phyloP scores from a whole-genome alignment of 345 rosid genomes.

The Lepidium aucheri region DNA sequence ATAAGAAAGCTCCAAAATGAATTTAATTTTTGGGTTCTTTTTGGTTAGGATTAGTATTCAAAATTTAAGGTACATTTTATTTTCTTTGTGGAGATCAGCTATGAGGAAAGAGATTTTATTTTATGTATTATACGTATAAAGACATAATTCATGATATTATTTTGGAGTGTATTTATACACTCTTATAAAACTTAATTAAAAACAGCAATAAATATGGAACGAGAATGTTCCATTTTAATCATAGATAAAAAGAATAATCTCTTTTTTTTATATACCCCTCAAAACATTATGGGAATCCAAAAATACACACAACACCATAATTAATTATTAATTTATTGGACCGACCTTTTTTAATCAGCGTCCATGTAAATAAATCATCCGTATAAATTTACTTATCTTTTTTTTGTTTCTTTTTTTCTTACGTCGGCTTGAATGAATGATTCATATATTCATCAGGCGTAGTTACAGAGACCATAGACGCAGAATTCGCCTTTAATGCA shows the following conservation, averaged over 20 bases:
- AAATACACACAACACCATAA: slow-evolving; percentile 24
- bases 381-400: slow-evolving; percentile 4
- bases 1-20: background rate
- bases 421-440: background rate
- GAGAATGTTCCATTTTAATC: slow-evolving; percentile 20
- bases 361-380: slow-evolving; percentile 27
- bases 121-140: slow-evolving; percentile 5
- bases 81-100: background rate
- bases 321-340: slow-evolving; percentile 22
- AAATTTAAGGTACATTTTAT: too few relatives aligned
- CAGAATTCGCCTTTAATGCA: slow-evolving; percentile 40
- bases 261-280: slow-evolving; percentile 26
- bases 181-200: background rate
- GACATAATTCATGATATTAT: slow-evolving; percentile 8
- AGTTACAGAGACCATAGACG: slow-evolving; percentile 69
- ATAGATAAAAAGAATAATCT: slow-evolving; percentile 8
- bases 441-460: slow-evolving; percentile 39
- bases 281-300: slow-evolving; percentile 32
- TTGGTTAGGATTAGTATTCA: background rate
- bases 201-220: slow-evolving; percentile 9
- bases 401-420: background rate
- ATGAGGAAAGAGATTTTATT: slow-evolving; percentile 13
- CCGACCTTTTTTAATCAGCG: background rate
- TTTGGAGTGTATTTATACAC: slow-evolving; percentile 5
- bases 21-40: background rate